phyloP scores from a whole-genome alignment of 352 stramenopile genomes.

The Sclerospora graminicola region DNA sequence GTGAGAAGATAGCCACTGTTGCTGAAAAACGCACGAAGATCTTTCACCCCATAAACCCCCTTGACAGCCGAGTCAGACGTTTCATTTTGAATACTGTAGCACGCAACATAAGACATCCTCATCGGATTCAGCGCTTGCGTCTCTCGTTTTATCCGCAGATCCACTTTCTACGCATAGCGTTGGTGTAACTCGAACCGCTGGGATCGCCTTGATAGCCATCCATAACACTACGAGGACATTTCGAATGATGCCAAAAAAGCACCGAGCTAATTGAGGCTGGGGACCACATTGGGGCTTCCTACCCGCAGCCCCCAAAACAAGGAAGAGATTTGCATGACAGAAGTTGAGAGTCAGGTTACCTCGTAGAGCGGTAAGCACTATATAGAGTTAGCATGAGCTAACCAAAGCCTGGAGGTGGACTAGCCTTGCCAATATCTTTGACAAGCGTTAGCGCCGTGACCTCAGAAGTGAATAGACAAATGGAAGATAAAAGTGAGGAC shows the following conservation, averaged over 20 bases:
- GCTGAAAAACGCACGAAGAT: constrained; percentile 37
- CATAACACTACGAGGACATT: constrained; percentile 39
- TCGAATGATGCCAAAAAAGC: constrained; percentile 75
- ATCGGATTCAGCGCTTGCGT: constrained; percentile 10
- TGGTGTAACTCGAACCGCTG: background rate
- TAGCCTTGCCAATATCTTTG: no score
- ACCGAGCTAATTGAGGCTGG: constrained; percentile 59
- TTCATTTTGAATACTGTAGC: constrained; percentile 30
- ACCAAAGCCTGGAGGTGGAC: no score
- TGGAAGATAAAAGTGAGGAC: no score
- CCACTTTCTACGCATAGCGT: background rate
- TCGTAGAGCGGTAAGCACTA: no score
- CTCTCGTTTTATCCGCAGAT: no score
- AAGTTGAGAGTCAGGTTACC: no score
- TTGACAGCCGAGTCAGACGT: constrained; percentile 28
- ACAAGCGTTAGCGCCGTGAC: no score
- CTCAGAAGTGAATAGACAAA: no score
- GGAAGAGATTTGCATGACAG: no score
- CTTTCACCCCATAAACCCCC: constrained; percentile 38
- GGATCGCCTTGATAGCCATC: constrained; percentile 18
- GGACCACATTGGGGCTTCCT: constrained; percentile 56
- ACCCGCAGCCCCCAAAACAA: constrained; percentile 68
- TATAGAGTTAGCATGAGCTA: no score
- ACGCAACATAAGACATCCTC: constrained; percentile 14
- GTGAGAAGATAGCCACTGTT: constrained; percentile 48